Conservation (phyloP, 345 rosid species). For the rapeseed (Brassica napus) region Da-Ae NC_063447.1:57331501-57332000, state of each 20-base stretch:
- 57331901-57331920: not conserved
- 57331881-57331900: not conserved
- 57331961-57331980: not conserved
- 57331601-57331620: too few relatives aligned
- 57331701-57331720: too few relatives aligned
- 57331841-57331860: not conserved
- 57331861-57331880: not conserved
- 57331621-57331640: too few relatives aligned
- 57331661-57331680: too few relatives aligned
- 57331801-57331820: not conserved
- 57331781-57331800: not conserved
- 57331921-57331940: not conserved
- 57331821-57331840: not conserved
- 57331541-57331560: too few relatives aligned
- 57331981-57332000: conserved; percentile 10
- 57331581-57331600: too few relatives aligned
- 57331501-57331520: too few relatives aligned
- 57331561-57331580: too few relatives aligned
- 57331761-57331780: not conserved
- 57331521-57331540: too few relatives aligned
- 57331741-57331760: not conserved
- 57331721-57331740: too few relatives aligned
- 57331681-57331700: too few relatives aligned
- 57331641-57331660: too few relatives aligned
- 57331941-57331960: not conserved